phyloP scores from a whole-genome alignment of 2,329 filamentous ascomycete genomes.

The Colletotrichum lini region DNA sequence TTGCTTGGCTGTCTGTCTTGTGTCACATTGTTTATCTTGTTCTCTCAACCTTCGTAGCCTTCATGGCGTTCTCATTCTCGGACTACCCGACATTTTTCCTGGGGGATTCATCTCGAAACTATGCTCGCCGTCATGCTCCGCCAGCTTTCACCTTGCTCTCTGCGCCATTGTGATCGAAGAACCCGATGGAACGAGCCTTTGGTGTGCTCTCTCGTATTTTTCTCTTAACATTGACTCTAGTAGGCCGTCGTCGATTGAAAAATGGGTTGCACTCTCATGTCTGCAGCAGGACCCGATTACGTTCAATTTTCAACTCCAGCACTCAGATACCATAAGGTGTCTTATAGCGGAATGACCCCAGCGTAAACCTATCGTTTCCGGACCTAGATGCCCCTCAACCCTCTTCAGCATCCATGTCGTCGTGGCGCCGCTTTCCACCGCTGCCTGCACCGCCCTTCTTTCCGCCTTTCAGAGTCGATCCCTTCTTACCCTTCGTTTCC shows the following conservation, averaged over 20 bases:
- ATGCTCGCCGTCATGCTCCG: no score
- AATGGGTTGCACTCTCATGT: background rate
- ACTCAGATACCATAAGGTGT: background rate
- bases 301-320: background rate
- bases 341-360: background rate
- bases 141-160: background rate
- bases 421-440: constrained; percentile 56
- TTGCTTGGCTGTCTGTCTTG: no score
- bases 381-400: constrained; percentile 59
- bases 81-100: no score
- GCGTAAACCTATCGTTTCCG: background rate
- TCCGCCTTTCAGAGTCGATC: constrained; percentile 59
- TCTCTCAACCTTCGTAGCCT: background rate
- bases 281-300: background rate
- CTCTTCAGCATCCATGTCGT: constrained; percentile 84
- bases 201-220: no score
- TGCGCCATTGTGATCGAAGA: no score
- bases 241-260: no score
- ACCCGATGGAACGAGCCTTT: no score
- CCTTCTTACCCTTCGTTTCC: constrained; percentile 75
- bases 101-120: no score
- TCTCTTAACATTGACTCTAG: no score
- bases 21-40: background rate
- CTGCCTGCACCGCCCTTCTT: constrained; percentile 52
- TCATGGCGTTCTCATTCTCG: no score